phyloP scores from a whole-genome alignment of 139 green algal genomes.

The Picochlorum sp. region DNA sequence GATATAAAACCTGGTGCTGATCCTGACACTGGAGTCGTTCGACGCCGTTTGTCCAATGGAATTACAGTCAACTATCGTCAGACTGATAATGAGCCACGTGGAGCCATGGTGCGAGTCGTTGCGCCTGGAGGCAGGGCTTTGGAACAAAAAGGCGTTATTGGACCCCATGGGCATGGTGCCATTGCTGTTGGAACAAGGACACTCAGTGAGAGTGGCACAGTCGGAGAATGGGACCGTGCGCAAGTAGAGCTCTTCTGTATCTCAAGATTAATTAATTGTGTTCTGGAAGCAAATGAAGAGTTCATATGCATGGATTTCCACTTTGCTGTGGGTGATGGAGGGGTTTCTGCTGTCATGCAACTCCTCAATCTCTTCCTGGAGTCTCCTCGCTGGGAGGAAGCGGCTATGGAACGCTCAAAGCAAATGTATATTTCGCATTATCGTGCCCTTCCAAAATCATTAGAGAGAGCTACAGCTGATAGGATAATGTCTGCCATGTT shows the following conservation, averaged over 20 bases:
- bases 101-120: conserved; percentile 76
- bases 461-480: conserved; percentile 77
- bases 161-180: conserved; percentile 51
- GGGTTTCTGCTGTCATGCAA: conserved; percentile 36
- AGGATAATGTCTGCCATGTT: conserved; percentile 79
- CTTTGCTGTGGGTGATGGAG: conserved; percentile 57
- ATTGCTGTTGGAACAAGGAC: conserved; percentile 70
- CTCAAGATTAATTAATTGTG: conserved; percentile 85
- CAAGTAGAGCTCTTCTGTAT: conserved; percentile 95
- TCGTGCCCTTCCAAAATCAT: conserved; percentile 60
- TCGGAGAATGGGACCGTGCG: conserved; percentile 69
- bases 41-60: conserved; percentile 84
- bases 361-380: conserved; percentile 66
- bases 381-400: conserved; percentile 35
- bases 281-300: conserved; percentile 91
- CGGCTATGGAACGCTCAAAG: conserved; percentile 66
- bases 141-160: conserved; percentile 30
- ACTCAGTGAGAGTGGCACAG: conserved; percentile 69
- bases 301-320: conserved; percentile 91
- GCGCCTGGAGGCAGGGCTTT: conserved; percentile 58
- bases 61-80: conserved; percentile 83
- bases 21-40: conserved; percentile 53
- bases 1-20: background rate
- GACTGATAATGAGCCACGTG: conserved; percentile 83
- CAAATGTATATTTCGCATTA: conserved; percentile 63